Evolutionary conservation across 2,329 filamentous ascomycete genomes (phyloP).

Genomic region (Bimuria novae-zelandiae): DNA sequence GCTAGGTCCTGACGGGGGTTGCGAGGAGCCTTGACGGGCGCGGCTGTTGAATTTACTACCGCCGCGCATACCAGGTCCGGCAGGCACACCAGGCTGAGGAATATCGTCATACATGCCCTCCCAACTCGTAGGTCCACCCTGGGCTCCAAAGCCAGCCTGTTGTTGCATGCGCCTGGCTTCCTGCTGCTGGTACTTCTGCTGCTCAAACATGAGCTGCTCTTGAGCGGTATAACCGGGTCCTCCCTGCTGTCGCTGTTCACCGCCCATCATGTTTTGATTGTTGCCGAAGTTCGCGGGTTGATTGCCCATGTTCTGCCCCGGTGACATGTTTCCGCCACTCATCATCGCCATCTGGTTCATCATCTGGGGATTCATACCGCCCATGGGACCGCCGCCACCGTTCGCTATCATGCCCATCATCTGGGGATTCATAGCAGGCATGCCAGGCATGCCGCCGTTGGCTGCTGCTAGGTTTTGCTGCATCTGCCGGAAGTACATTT

Average conservation of each 20-base stretch:
- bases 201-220: slow-evolving; percentile 75
- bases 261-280: slow-evolving; percentile 30
- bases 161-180: slow-evolving; percentile 60
- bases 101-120: slow-evolving; percentile 99
- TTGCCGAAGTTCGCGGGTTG: slow-evolving; percentile 58
- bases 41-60: slow-evolving; percentile 37
- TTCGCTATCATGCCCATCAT: slow-evolving; percentile 30
- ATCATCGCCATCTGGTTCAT: slow-evolving; percentile 50
- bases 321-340: slow-evolving; percentile 46
- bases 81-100: slow-evolving; percentile 73
- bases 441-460: slow-evolving; percentile 52
- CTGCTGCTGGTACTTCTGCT: slow-evolving; percentile 77
- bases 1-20: slow-evolving; percentile 46
- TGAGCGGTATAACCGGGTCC: slow-evolving; percentile 66
- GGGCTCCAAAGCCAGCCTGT: slow-evolving; percentile 51
- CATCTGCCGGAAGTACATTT: slow-evolving; percentile 95
- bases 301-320: slow-evolving; percentile 60
- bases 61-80: slow-evolving; percentile 51
- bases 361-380: slow-evolving; percentile 63
- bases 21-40: slow-evolving; percentile 45
- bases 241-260: slow-evolving; percentile 26
- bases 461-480: slow-evolving; percentile 78
- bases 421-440: slow-evolving; percentile 50
- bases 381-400: slow-evolving; percentile 11
- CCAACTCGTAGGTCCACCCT: slow-evolving; percentile 80